Conservation (phyloP, 139 green algal species). For the Tetraselmis chui region DNA sequence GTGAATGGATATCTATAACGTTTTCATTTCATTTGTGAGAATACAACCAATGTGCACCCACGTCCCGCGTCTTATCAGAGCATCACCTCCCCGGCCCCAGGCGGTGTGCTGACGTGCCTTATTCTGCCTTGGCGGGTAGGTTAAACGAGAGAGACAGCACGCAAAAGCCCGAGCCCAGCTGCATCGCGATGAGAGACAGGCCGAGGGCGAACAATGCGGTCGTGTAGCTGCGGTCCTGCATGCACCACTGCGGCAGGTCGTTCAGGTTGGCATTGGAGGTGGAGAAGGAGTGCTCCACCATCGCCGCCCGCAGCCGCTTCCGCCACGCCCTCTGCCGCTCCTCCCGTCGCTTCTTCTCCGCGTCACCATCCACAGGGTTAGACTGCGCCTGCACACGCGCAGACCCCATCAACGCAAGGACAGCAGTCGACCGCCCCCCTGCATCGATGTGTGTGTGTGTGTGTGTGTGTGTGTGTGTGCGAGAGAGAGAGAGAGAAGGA, state of each 20-base stretch:
- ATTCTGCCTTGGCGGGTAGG: background rate
- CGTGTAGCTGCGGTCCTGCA: background rate
- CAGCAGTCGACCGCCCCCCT: no score
- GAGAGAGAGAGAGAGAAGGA: no score
- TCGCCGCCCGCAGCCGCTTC: background rate
- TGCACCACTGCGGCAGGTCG: background rate
- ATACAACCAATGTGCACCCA: no score
- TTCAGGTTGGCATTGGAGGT: background rate
- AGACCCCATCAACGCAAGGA: no score
- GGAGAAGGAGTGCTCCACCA: background rate
- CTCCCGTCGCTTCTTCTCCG: background rate
- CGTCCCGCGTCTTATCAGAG: no score
- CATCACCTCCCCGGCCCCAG: no score
- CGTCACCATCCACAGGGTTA: background rate
- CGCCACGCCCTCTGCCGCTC: background rate
- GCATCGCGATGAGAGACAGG: background rate
- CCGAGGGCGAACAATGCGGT: background rate
- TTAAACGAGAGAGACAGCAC: background rate
- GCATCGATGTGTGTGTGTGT: no score
- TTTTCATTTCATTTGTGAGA: no score
- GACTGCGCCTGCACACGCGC: background rate
- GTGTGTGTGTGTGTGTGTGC: no score
- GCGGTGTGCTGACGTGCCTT: no score
- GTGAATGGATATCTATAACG: no score
- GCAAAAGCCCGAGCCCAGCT: background rate